Base-by-base conservation (phyloP, 495 filamentous ascomycete species). In the Aspergillus egyptiacus region DNA sequence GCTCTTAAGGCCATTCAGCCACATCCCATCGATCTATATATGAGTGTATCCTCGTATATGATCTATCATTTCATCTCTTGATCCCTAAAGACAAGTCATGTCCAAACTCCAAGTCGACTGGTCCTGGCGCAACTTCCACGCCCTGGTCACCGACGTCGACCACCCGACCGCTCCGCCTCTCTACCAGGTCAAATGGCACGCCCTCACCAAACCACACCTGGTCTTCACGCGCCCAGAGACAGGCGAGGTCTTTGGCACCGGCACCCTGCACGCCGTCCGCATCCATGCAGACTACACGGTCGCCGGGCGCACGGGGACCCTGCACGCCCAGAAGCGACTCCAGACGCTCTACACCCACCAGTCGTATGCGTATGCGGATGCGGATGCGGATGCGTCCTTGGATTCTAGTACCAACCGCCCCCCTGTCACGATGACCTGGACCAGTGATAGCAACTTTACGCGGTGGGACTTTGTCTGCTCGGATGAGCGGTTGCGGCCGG, bases 401-500 rank as follows among this genome's bases (percentile, higher is more conserved):
- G n/a, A 52, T 34, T 59, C 57, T 6, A 36, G 42, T 7, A 53
- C 50, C 7, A 56, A 48, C 10, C 24, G 48, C 0, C 61, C 65
- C 0, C n/a, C n/a, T n/a, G 50, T 57, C 11, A 61, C 54, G 15
- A 40, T 70, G 55, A 63, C 61, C 30, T 70, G 65, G 65, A 57
- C 61, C 8, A 58, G 63, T 10, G 46, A 58, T 22, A 37, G 36
- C 19, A 54, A 51, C 9, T 59, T 66, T 40, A 66, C 61, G 15
- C 59, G 31, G 7, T 70, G 65, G 63, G 61, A 70, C 40, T 70
- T 68, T 51, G 46, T 70, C 30, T 66, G 61, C 34, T 42, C 59
- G 8, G 61, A 66, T 34, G 65, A 66, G 40, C 37, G 61, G 1
- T 56, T 62, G 36, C 33, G 57, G 40, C 59, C 65, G 11, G 51